Evolutionary conservation across 2,329 filamentous ascomycete genomes (phyloP), one percentile per base, ranked within the genome.

Genomic region (Septoria linicola): DNA sequence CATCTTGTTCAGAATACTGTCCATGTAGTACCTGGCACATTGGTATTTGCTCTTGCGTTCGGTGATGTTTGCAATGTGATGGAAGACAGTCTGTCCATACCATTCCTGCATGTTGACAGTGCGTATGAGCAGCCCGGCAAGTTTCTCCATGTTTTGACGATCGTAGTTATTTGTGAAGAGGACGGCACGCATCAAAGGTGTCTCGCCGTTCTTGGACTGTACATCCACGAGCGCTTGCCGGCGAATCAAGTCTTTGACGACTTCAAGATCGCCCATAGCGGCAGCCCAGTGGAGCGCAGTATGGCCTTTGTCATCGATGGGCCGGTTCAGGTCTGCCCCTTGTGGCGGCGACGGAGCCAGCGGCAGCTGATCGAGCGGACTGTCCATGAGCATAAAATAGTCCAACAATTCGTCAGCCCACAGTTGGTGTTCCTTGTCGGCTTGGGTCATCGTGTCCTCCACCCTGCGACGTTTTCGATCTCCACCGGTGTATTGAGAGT

Each of bases 101-200:
- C 82, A 84, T 66, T 99, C 93, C 17, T 87, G 80, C 53, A 83
- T 82, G 46, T 86, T 84, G 32, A 96, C 83, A 0, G 92, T 96
- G 31, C 85, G 82, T 44, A 91, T 83, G 3, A 99, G 80, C 57
- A 96, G 83, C 59, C 87, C 87, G 62, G 96, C 83, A 49, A 99
- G 84, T 17, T 80, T 80, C 0, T 89, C 87, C 73, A 97, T 96
- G 0, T 89, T 91, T 60, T 89, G 83, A 72, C 93, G 95, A 69
- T 97, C 93, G 69, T 85, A 93, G 68, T 93, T 96, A 70, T 99
- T 99, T 39, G 92, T 97, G 70, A 97, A 99, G 66, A 95, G 82
- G 49, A 97, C 91, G 4, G 89, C 88, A 36, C 91, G 86, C 82
- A 99, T 96, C 30, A 99, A 81, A 0, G 93, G 92, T 0, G 93